These are phyloP conservation scores for Leishmania arabica DNA, from an alignment of 208 protist species.

Conservation along the genomic window DNA sequence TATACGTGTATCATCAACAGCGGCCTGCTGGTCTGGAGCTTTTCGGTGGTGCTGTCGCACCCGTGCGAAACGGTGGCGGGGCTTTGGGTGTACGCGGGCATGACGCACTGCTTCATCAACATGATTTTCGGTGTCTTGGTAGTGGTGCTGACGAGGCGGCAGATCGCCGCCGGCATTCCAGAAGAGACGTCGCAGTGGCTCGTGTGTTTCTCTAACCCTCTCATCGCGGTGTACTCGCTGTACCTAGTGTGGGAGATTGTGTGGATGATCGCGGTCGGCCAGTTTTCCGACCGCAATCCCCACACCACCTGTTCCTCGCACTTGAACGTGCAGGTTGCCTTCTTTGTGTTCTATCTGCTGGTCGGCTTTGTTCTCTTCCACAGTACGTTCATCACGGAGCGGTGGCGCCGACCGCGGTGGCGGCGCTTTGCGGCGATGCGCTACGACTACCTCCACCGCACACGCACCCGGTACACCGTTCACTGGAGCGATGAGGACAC, in stretches of 20 bases:
- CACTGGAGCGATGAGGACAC: slow-evolving; percentile 15
- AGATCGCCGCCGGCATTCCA: slow-evolving; percentile 59
- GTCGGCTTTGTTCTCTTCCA: slow-evolving; percentile 36
- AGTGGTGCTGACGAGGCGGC: slow-evolving; percentile 45
- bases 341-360: slow-evolving; percentile 49
- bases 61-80: slow-evolving; percentile 24
- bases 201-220: slow-evolving; percentile 44
- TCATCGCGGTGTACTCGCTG: slow-evolving; percentile 40
- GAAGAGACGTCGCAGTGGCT: slow-evolving; percentile 25
- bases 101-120: slow-evolving; percentile 60
- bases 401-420: slow-evolving; percentile 56
- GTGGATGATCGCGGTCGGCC: slow-evolving; percentile 50
- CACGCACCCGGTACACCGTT: neutral
- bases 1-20: slow-evolving; percentile 53
- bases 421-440: slow-evolving; percentile 37
- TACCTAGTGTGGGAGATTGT: slow-evolving; percentile 66
- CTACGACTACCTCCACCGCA: slow-evolving; percentile 24
- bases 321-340: slow-evolving; percentile 50
- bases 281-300: neutral
- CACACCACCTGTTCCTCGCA: slow-evolving; percentile 39
- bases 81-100: slow-evolving; percentile 46
- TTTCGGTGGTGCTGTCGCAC: slow-evolving; percentile 34
- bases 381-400: slow-evolving; percentile 68
- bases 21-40: slow-evolving; percentile 52
- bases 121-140: slow-evolving; percentile 60